These are phyloP conservation scores for Penicillium nucicola DNA, from an alignment of 495 filamentous ascomycete species.

Conservation along the genomic window DNA sequence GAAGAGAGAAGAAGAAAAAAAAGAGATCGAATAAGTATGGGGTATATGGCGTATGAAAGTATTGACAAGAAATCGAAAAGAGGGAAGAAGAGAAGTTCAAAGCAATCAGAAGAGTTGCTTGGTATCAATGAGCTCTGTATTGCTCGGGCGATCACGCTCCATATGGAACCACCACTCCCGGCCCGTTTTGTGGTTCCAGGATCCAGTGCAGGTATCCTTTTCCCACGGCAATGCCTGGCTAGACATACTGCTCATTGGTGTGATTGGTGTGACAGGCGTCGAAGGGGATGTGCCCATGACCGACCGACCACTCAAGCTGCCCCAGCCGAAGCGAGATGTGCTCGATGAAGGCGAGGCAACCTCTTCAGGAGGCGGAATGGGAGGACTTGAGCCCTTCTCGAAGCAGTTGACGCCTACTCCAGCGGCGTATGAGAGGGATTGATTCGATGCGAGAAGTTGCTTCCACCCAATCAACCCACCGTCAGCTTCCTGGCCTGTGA, in stretches of 20 bases:
- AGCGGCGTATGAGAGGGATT: constrained; percentile 39
- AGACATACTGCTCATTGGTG: constrained; percentile 29
- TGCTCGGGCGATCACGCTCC: constrained; percentile 44
- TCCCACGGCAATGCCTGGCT: constrained; percentile 38
- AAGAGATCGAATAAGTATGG: constrained; percentile 19
- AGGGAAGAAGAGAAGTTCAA: constrained; percentile 1
- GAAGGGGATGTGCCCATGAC: constrained; percentile 27
- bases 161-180: constrained; percentile 52
- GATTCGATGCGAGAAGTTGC: constrained; percentile 42
- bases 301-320: constrained; percentile 35
- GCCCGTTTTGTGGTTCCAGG: constrained; percentile 46
- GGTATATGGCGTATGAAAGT: constrained; percentile 25
- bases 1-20: constrained; percentile 12
- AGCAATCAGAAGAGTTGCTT: constrained; percentile 38
- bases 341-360: constrained; percentile 34
- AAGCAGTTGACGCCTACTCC: constrained; percentile 41
- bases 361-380: constrained; percentile 28
- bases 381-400: constrained; percentile 22
- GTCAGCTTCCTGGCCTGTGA: constrained; percentile 40
- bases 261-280: constrained; percentile 36
- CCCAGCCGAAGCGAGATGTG: constrained; percentile 39
- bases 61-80: constrained; percentile 6
- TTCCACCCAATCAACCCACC: constrained; percentile 47
- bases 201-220: constrained; percentile 45
- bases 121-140: constrained; percentile 35